phyloP scores from a whole-genome alignment of 768 basidiomycete species.

The Zangia roseola region DNA sequence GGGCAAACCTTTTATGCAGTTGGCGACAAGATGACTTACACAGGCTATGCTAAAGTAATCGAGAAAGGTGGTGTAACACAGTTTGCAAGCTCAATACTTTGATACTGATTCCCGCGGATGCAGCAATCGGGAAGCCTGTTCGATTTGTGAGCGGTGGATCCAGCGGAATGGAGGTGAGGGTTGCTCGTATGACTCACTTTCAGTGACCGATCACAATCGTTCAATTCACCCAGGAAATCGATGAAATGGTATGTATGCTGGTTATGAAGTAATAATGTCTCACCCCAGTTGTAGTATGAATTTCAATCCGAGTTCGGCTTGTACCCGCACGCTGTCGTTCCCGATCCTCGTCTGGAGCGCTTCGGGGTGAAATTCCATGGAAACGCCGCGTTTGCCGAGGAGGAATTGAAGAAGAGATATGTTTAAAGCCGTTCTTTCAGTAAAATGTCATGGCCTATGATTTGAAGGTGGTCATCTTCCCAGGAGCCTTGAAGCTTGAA shows the following conservation, averaged over 20 bases:
- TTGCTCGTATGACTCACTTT: background rate
- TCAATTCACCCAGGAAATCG: constrained; percentile 15
- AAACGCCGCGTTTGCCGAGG: constrained; percentile 15
- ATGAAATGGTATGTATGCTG: constrained; percentile 23
- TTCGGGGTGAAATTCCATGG: constrained; percentile 29
- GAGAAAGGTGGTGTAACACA: constrained; percentile 12
- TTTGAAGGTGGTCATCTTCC: no score
- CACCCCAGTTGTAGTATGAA: constrained; percentile 13
- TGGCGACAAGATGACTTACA: constrained; percentile 21
- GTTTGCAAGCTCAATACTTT: background rate
- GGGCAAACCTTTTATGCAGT: constrained; percentile 26
- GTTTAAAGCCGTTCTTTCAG: background rate
- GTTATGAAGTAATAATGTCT: background rate
- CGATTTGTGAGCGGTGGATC: constrained; percentile 18
- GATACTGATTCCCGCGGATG: background rate
- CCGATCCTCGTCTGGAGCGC: constrained; percentile 26
- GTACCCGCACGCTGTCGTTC: constrained; percentile 16
- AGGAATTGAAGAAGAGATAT: constrained; percentile 21
- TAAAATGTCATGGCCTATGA: no score
- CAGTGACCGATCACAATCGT: background rate
- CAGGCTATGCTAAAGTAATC: constrained; percentile 12
- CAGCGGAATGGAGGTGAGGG: constrained; percentile 20
- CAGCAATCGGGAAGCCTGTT: constrained; percentile 29
- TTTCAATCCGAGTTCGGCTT: constrained; percentile 28
- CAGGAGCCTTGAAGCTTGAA: no score